These are phyloP conservation scores for Physcomitrium patens DNA, from an alignment of 225 moss, liverwort and hornwort species.

Conservation along the genomic window DNA sequence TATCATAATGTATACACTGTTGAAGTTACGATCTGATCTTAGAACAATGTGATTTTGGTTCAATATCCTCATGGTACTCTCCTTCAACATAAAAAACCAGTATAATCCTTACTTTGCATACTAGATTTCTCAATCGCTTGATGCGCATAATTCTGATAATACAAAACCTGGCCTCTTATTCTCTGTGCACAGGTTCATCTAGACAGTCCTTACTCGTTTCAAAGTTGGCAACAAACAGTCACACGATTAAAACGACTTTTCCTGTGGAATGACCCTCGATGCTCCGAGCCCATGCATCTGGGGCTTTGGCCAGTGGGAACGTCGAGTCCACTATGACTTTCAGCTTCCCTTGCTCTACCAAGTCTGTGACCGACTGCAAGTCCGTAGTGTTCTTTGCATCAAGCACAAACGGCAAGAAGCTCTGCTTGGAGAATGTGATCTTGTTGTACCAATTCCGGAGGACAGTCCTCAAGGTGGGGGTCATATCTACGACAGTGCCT, in stretches of 20 bases:
- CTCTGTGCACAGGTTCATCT: no score
- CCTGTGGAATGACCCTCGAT: slow-evolving; percentile 78
- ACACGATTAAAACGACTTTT: slow-evolving; percentile 57
- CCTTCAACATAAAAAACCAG: no score
- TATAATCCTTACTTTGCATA: no score
- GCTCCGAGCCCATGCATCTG: slow-evolving; percentile 76
- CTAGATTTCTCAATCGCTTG: no score
- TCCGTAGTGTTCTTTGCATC: slow-evolving; percentile 32
- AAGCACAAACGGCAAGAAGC: slow-evolving; percentile 42
- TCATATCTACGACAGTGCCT: slow-evolving; percentile 72
- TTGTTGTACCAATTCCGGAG: slow-evolving; percentile 53
- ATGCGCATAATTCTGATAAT: no score
- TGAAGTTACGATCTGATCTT: no score
- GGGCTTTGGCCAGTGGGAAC: slow-evolving; percentile 45
- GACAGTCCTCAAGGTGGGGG: slow-evolving; percentile 30
- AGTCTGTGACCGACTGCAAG: slow-evolving; percentile 52
- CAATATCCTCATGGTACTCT: no score
- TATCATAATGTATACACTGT: no score
- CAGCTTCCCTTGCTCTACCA: slow-evolving; percentile 59
- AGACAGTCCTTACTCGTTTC: no score
- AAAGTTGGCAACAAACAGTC: background rate
- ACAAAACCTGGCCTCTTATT: no score
- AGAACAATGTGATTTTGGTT: no score
- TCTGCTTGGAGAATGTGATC: slow-evolving; percentile 60
- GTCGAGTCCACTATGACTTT: slow-evolving; percentile 70